A percentile compares a stretch with the other conserved stretches of the same genome.
Evolutionary conservation across 1,284 basidiomycete species (phyloP).

Genomic region (Chondrostereum purpureum): DNA sequence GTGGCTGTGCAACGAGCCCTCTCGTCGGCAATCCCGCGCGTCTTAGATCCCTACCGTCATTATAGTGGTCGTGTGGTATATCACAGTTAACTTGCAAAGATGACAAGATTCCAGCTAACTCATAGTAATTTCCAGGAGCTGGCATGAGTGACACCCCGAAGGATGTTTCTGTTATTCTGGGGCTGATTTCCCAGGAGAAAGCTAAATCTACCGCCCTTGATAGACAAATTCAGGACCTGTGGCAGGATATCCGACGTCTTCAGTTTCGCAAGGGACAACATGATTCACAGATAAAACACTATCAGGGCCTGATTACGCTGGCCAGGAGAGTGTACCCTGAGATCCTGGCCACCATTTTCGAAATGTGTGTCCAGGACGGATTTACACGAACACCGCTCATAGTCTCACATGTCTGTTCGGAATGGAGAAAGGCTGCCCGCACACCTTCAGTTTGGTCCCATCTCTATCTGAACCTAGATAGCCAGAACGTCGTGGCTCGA

Average conservation of each 20-base stretch:
- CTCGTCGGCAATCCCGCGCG: background rate
- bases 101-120: too few relatives aligned
- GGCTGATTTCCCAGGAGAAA: conserved; percentile 33
- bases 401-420: conserved; percentile 52
- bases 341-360: conserved; percentile 49
- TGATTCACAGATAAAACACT: conserved; percentile 33
- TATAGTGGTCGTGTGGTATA: too few relatives aligned
- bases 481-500: conserved; percentile 33
- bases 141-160: conserved; percentile 4
- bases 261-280: conserved; percentile 37
- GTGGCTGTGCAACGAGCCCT: background rate
- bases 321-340: conserved; percentile 51
- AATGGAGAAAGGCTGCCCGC: conserved; percentile 49
- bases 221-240: conserved; percentile 33
- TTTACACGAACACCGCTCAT: conserved; percentile 51
- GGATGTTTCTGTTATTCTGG: conserved; percentile 16
- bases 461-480: conserved; percentile 45
- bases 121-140: too few relatives aligned
- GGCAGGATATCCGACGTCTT: conserved; percentile 34
- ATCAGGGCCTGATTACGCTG: conserved; percentile 45
- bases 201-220: conserved; percentile 34
- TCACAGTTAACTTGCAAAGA: too few relatives aligned
- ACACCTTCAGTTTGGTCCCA: conserved; percentile 53
- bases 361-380: conserved; percentile 40
- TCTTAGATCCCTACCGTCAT: too few relatives aligned